Percentiles rank a stretch among this genome's conserved stretches.
Evolutionary conservation across 192 early-diverging fungal genomes (phyloP).

Genomic region (Dissophora globulifera): DNA sequence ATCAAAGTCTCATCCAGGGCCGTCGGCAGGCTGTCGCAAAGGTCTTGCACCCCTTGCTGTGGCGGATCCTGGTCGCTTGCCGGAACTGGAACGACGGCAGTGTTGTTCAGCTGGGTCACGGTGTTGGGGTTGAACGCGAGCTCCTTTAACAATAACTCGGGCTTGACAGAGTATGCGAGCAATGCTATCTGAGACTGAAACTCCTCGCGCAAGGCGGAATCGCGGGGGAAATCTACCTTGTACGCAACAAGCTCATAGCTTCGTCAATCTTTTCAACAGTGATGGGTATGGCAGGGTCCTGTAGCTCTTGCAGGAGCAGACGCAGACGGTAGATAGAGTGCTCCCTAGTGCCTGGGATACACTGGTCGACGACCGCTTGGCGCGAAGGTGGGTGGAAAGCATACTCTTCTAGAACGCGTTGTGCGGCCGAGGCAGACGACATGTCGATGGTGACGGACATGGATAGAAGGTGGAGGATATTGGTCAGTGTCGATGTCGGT

Average conservation of each 20-base stretch:
- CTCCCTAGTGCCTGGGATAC: neutral
- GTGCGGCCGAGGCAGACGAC: no score
- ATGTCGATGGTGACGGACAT: neutral
- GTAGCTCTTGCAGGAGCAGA: constrained; percentile 16
- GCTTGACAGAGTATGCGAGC: constrained; percentile 20
- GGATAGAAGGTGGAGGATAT: no score
- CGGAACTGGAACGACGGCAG: neutral
- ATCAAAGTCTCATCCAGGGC: constrained; percentile 9
- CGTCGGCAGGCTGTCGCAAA: constrained; percentile 12
- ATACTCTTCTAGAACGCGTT: constrained; percentile 20
- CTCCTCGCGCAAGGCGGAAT: neutral
- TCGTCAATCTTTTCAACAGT: constrained; percentile 8
- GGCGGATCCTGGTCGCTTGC: neutral
- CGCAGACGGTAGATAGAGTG: constrained; percentile 13
- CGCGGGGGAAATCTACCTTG: no score
- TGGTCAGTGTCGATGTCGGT: no score
- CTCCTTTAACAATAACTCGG: constrained; percentile 15
- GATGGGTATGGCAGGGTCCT: constrained; percentile 10
- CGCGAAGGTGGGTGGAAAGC: constrained; percentile 36
- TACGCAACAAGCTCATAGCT: no score
- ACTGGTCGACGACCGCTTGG: constrained; percentile 2
- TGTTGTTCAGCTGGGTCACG: constrained; percentile 5
- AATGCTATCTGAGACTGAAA: constrained; percentile 23
- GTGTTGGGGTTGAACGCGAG: constrained; percentile 14
- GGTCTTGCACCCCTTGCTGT: neutral